Base-by-base conservation (phyloP, 768 basidiomycete species). In the Coprinopsis strossmayeri region DNA sequence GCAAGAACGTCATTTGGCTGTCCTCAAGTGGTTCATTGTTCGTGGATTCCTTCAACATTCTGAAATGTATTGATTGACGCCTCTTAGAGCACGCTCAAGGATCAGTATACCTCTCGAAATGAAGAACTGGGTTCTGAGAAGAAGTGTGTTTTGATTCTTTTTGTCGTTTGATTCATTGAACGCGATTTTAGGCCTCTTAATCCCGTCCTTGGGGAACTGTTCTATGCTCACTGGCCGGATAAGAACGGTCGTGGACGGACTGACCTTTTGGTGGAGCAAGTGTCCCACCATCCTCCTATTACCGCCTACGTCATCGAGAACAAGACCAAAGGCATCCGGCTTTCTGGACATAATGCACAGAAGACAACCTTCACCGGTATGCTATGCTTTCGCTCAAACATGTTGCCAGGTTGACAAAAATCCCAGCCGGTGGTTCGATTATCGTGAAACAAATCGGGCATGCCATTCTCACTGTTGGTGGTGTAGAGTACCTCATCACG, bases 371-470 rank as follows among this genome's bases (percentile, higher is more conserved):
- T 98, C 71, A 87, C 83, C 49, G 79, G 86, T 81, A 56, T 45
- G 72, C 27, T 18, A 30, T 38, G 5, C 13, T 13, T 32, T n/a
- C 50, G n/a, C 5, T 11, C 34, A 25, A 52, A 20, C 34, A 28
- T 41, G 18, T 26, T 27, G 38, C 43, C 28, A 32, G n/a, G 34
- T 45, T 13, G 15, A 32, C 18, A 15, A 17, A 20, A 18, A 3
- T 28, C 12, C 15, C 34, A 82, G 81, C 72, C 52, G 84, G 84
- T 17, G 79, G n/a, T n/a, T n/a, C 79, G 43, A 84, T 87, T 54
- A 82, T 81, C 66, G 95, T 99, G 46, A 92, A 89, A 67, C 95
- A 99, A 66, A 87, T 95, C 55, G 95, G 95, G 0, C 95, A 98
- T 59, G 95, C 93, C 0, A 68, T 87, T 23, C 71, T 99, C 25